Base-by-base conservation (phyloP, 805 yeast species). In the Candida michaelii region DNA sequence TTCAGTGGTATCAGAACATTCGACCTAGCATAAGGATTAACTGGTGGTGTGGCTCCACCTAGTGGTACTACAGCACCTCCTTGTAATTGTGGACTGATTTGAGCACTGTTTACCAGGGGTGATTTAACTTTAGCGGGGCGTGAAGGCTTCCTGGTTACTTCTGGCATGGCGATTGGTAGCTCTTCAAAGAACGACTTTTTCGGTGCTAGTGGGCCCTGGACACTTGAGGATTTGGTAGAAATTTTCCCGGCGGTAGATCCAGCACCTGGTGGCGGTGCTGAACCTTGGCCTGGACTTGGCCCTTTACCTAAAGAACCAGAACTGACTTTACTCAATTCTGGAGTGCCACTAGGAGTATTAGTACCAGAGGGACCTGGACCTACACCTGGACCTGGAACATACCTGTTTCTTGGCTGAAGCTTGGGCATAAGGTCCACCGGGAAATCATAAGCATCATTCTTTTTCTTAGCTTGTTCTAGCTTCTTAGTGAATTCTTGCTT, bases 391-490 rank as follows among this genome's bases (percentile, higher is more conserved):
- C n/a, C n/a, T 21, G 52, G 52, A 4, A 42, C 45, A 45, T 45
- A 45, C 34, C 33, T 45, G 12, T 39, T 40, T 57, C n/a, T n/a
- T n/a, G n/a, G n/a, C n/a, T n/a, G n/a, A n/a, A n/a, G n/a, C 77
- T 34, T 58, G 73, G 48, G 63, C 10, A 83, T 62, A 33, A 85
- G 56, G 34, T 71, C 79, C 15, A 69, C 63, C 1, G 91, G 91
- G 53, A 85, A 83, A 54, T 85, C 93, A 52, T 83, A 85, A 0
- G 89, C 89, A 62, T 83, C 88, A n/a, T 82, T 76, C 56, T 79
- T 82, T 52, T 76, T 74, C 58, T 82, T 81, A 30, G 67, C 66
- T n/a, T 60, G 62, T 40, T 66, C 69, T 13, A 79, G 55, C 36
- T 68, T 66, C 42, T 52, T 47, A 4, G 35, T 44, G 32, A 50